Evolutionary conservation across 1,139 yeast species (phyloP), one percentile per base, ranked within the genome.

Genomic region (Candida tunisiensis): DNA sequence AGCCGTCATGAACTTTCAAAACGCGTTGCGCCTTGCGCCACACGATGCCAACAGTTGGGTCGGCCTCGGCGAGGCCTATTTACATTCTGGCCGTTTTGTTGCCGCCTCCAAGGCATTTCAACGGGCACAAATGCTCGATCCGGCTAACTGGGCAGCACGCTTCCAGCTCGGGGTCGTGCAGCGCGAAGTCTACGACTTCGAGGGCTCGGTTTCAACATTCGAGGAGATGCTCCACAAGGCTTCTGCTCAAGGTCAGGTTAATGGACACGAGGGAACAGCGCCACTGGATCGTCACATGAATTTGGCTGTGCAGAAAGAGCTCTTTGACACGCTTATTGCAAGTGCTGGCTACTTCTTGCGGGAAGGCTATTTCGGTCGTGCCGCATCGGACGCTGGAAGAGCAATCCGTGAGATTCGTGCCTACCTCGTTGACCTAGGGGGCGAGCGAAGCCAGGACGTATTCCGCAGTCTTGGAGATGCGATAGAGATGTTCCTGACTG

Each of bases 21-120:
- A 72, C 16, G 85, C 94, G 0, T 57, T 91, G 30, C 62, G 96
- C 35, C 56, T 78, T 38, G 57, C 71, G 21, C 58, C 77, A 0
- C 43, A 48, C 31, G 95, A 88, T 50, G 49, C 65, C 6, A 74
- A 78, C 38, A 74, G 93, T 8, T 85, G 96, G 96, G 61, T 78
- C 15, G 95, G 95, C 0, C 57, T 88, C 21, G 98, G 98, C 13
- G 98, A 91, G 48, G 91, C 95, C 0, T 88, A 88, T 47, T 60
- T 65, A 31, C 68, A 72, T 25, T 70, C 92, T 49, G 98, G 98
- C 5, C 63, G 94, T 35, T 57, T 74, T 26, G 88, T 78, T 33
- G 93, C 96, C 3, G 82, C 94, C 0, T 62, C 67, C 6, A 83
- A 78, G 45, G 95, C 91, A 2, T 79, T 83, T 41, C 60, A 57